These are phyloP conservation scores for Pseudopithomyces maydicus DNA, from an alignment of 2,329 filamentous ascomycete genomes.

Conservation along the genomic window DNA sequence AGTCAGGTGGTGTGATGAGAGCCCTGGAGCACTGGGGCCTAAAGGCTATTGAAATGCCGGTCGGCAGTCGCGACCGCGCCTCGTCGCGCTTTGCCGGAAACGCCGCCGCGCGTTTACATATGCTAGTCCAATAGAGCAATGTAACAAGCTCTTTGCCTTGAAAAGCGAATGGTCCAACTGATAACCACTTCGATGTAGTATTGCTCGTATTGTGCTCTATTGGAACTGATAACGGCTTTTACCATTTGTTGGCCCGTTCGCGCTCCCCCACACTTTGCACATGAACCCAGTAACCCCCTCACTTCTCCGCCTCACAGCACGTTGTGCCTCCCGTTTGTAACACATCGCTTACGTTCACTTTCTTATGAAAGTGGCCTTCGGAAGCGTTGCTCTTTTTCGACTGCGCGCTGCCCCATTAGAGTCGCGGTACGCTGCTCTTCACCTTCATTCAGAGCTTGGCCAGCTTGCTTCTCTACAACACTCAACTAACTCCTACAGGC, in stretches of 20 bases:
- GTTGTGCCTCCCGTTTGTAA: not conserved
- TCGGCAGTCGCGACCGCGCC: not conserved
- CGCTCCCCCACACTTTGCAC: constrained; percentile 4
- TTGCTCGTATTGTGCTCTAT: not conserved
- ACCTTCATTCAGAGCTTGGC: not conserved
- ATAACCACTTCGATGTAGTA: no score
- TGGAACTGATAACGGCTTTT: not conserved
- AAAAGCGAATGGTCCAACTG: not conserved
- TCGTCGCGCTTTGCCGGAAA: constrained; percentile 5
- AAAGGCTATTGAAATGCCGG: not conserved
- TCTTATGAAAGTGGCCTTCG: constrained; percentile 17
- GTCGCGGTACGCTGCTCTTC: constrained; percentile 14
- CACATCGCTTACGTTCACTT: not conserved
- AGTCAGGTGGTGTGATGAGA: not conserved
- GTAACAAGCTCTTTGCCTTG: no score
- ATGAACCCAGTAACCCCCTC: constrained; percentile 10
- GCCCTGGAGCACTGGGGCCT: not conserved
- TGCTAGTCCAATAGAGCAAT: no score
- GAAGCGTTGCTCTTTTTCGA: constrained; percentile 9
- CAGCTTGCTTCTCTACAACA: constrained; percentile 8
- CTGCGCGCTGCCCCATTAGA: constrained; percentile 1
- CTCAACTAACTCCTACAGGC: constrained; percentile 6
- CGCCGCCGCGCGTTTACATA: not conserved
- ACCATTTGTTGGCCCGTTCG: not conserved
- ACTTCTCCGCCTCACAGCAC: constrained; percentile 1